Percentiles rank a stretch among this genome's conserved stretches.
phyloP scores from a whole-genome alignment of 306 rosid species.

The Sicyos baderoa region DNA sequence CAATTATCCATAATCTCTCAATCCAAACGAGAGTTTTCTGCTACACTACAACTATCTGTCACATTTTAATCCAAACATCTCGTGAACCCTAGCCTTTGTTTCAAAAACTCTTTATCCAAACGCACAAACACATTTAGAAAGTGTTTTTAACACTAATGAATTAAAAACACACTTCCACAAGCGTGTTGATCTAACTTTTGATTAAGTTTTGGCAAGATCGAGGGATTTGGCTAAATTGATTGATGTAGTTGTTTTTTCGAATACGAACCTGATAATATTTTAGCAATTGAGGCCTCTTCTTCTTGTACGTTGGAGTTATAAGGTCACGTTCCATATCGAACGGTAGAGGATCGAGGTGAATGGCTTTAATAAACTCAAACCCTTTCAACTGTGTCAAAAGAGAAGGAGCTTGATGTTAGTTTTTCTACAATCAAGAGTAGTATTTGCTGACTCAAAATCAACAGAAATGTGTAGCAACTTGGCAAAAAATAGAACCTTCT shows the following conservation, averaged over 20 bases:
- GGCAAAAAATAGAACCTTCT: slow-evolving; percentile 47
- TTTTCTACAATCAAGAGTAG: slow-evolving; percentile 2
- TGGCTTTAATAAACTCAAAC: slow-evolving; percentile 67
- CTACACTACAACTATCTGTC: too few species aligned
- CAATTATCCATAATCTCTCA: too few species aligned
- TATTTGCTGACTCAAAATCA: background rate
- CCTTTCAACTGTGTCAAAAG: slow-evolving; percentile 82
- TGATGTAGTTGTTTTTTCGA: background rate
- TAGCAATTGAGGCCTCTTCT: slow-evolving; percentile 88
- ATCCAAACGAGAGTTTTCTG: too few species aligned
- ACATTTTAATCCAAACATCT: too few species aligned
- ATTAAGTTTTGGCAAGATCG: background rate
- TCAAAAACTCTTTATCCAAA: too few species aligned
- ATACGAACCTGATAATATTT: slow-evolving; percentile 70
- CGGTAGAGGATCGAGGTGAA: slow-evolving; percentile 80
- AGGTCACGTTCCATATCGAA: slow-evolving; percentile 97
- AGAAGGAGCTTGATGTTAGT: slow-evolving; percentile 24
- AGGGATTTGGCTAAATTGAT: background rate
- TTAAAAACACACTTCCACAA: background rate
- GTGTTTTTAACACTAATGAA: too few species aligned
- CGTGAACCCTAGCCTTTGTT: too few species aligned
- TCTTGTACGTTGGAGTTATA: slow-evolving; percentile 89
- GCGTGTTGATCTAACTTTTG: slow-evolving; percentile 23
- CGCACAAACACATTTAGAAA: too few species aligned
- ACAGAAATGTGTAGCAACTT: slow-evolving; percentile 2